These are phyloP conservation scores for Arabis hirsuta DNA, from an alignment of 345 rosid genomes.

Conservation along the genomic window DNA sequence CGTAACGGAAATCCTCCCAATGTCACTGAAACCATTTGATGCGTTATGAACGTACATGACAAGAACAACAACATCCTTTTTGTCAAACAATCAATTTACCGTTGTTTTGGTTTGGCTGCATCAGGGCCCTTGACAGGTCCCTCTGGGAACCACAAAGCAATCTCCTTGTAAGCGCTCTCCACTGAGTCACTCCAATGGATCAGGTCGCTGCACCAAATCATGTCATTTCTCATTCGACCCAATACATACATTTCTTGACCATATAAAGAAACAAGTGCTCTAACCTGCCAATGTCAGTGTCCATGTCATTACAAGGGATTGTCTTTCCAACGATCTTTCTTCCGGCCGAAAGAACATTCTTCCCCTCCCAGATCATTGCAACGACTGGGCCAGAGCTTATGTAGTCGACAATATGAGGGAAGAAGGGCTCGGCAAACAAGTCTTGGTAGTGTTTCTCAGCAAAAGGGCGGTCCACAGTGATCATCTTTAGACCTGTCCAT, in stretches of 20 bases:
- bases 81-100: too few species aligned
- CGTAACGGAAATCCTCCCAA: too few species aligned
- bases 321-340: slow-evolving; percentile 91
- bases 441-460: slow-evolving; percentile 90
- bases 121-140: slow-evolving; percentile 49
- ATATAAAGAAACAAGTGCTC: too few species aligned
- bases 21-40: too few species aligned
- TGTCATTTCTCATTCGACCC: too few species aligned
- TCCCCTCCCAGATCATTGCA: slow-evolving; percentile 98
- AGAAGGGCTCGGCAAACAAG: slow-evolving; percentile 82
- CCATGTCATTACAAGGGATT: slow-evolving; percentile 91
- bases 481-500: slow-evolving; percentile 67
- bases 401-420: slow-evolving; percentile 81
- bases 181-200: slow-evolving; percentile 90
- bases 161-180: slow-evolving; percentile 84
- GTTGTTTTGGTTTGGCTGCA: too few species aligned
- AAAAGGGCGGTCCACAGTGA: slow-evolving; percentile 67
- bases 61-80: too few species aligned
- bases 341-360: slow-evolving; percentile 76
- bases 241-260: too few species aligned
- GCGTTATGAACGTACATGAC: too few species aligned
- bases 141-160: slow-evolving; percentile 94
- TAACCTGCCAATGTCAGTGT: slow-evolving; percentile 86
- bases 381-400: slow-evolving; percentile 89
- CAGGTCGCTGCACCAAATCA: slow-evolving; percentile 41